A percentile compares a stretch with the other conserved stretches of the same genome.
Conservation (phyloP, 2,329 filamentous ascomycete genomes). For the Sclerotinia trifoliorum region DNA sequence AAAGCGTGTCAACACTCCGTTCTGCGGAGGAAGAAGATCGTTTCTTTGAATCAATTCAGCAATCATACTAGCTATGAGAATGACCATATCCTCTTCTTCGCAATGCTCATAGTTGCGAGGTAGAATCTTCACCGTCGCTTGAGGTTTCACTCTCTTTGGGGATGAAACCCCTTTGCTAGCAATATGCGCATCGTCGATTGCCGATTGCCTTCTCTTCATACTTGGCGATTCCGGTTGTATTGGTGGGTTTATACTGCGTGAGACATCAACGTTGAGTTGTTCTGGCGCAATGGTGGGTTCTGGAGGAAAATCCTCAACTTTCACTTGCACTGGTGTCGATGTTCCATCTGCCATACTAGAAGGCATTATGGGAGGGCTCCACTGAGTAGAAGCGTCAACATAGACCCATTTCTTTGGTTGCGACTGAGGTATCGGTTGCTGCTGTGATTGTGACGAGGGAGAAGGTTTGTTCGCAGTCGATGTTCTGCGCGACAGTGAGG, state of each 20-base stretch:
- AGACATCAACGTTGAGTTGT: neutral
- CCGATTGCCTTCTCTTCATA: constrained; percentile 41
- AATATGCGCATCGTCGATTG: constrained; percentile 18
- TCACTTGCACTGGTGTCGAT: constrained; percentile 19
- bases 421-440: constrained; percentile 27
- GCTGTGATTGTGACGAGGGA: constrained; percentile 23
- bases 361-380: constrained; percentile 35
- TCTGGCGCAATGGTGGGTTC: constrained; percentile 13
- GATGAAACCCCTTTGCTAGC: constrained; percentile 9
- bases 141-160: constrained; percentile 54
- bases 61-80: constrained; percentile 92
- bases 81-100: constrained; percentile 79
- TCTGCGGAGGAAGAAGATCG: constrained; percentile 79
- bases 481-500: constrained; percentile 33
- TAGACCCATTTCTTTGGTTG: constrained; percentile 25
- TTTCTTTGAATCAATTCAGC: constrained; percentile 93
- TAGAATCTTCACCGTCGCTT: constrained; percentile 55
- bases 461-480: constrained; percentile 30
- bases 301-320: constrained; percentile 8
- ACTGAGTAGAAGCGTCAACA: constrained; percentile 39
- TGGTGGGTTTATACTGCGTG: constrained; percentile 33
- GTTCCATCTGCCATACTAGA: constrained; percentile 26
- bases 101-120: constrained; percentile 79
- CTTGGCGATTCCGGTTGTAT: constrained; percentile 37
- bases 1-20: constrained; percentile 86